Evolutionary conservation across 768 basidiomycete genomes (phyloP).

Genomic region (Crassisporium funariophilum): DNA sequence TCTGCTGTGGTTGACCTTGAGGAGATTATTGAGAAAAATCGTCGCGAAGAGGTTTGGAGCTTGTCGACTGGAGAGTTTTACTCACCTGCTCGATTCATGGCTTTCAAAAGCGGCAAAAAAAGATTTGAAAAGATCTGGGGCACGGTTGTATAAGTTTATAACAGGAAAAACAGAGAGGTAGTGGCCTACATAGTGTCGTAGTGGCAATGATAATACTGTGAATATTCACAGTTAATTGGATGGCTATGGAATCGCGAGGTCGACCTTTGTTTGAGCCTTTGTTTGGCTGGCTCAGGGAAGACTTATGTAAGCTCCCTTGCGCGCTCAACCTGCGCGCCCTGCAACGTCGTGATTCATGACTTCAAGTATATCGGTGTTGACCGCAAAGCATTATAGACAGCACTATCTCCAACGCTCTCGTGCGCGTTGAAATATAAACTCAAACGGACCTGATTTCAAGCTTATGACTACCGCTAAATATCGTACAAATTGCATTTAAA

Average conservation of each 20-base stretch:
- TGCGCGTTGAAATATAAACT: no score
- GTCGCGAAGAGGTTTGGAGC: conserved; percentile 13
- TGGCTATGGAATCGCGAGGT: conserved; percentile 25
- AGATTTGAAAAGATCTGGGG: conserved; percentile 27
- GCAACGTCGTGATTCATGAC: no score
- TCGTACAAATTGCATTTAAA: no score
- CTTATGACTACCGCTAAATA: no score
- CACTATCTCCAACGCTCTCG: no score
- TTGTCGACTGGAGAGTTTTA: conserved; percentile 6
- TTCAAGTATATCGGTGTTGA: no score
- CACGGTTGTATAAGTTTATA: conserved; percentile 11
- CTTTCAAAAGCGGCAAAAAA: conserved; percentile 33
- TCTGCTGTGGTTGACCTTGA: conserved; percentile 79
- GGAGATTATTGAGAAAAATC: conserved; percentile 25
- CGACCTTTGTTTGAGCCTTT: conserved; percentile 45
- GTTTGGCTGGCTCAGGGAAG: conserved; percentile 39
- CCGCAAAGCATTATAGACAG: not conserved
- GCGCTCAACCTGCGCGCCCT: conserved; percentile 3
- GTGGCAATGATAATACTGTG: conserved; percentile 24
- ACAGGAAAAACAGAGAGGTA: conserved; percentile 3
- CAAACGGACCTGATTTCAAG: no score
- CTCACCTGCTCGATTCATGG: conserved; percentile 67
- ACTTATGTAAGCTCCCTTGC: conserved; percentile 21
- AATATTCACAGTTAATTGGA: conserved; percentile 32
- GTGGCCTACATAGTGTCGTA: conserved; percentile 23